phyloP scores from a whole-genome alignment of 495 filamentous ascomycete genomes.

The Hypoxylon crocopeplum region DNA sequence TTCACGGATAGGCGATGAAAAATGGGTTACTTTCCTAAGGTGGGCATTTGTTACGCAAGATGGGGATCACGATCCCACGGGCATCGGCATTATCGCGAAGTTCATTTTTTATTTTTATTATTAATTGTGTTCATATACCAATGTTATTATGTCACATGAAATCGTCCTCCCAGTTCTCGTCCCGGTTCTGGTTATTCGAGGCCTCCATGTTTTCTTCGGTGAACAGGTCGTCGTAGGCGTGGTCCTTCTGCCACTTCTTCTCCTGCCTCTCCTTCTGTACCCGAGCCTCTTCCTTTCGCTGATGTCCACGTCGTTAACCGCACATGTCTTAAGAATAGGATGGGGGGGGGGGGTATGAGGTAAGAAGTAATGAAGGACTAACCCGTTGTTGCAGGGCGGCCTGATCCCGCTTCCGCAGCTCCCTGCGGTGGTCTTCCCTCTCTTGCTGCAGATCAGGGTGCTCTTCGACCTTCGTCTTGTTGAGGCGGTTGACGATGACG shows the following conservation, averaged over 20 bases:
- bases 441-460: slow-evolving; percentile 81
- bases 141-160: slow-evolving; percentile 64
- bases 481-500: slow-evolving; percentile 89
- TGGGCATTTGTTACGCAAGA: not conserved
- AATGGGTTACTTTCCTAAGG: not conserved
- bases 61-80: no score
- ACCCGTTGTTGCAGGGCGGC: slow-evolving; percentile 70
- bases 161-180: slow-evolving; percentile 69
- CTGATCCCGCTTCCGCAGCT: slow-evolving; percentile 72
- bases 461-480: slow-evolving; percentile 91
- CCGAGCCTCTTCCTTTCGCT: slow-evolving; percentile 82
- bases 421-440: slow-evolving; percentile 74
- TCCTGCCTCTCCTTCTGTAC: slow-evolving; percentile 80
- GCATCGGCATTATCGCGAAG: not conserved
- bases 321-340: not conserved
- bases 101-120: slow-evolving; percentile 17
- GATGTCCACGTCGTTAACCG: slow-evolving; percentile 11
- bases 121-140: not conserved
- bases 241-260: slow-evolving; percentile 91
- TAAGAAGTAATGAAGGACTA: slow-evolving; percentile 33
- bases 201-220: slow-evolving; percentile 68
- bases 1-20: not conserved
- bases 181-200: slow-evolving; percentile 72
- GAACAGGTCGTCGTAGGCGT: slow-evolving; percentile 90
- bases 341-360: not conserved